Evolutionary conservation across 164 flowering plant species (phyloP).

Genomic region (Magnolia changhungtana): DNA sequence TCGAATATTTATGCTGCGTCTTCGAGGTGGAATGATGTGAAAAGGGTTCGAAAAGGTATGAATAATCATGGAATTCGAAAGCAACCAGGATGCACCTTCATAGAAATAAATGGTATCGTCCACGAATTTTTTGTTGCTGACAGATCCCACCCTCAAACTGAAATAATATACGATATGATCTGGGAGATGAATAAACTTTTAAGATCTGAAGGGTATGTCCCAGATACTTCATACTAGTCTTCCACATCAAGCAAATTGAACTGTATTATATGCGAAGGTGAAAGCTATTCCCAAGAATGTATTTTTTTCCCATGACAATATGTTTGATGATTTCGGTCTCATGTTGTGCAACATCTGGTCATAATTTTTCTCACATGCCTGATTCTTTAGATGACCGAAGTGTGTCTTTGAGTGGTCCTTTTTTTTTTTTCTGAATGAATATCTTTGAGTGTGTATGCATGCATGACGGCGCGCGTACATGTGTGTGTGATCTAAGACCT

Average conservation of each 20-base stretch:
- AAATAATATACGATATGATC: constrained; percentile 13
- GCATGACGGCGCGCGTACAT: too few relatives aligned
- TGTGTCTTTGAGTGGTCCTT: too few relatives aligned
- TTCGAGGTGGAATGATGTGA: constrained; percentile 33
- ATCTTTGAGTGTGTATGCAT: too few relatives aligned
- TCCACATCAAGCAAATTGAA: background rate
- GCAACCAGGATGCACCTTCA: constrained; percentile 30
- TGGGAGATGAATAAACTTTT: constrained; percentile 15
- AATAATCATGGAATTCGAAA: constrained; percentile 20
- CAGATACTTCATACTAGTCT: constrained; percentile 15
- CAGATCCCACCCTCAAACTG: constrained; percentile 20
- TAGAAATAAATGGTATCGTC: constrained; percentile 32
- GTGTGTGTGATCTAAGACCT: too few relatives aligned
- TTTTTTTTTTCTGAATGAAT: too few relatives aligned
- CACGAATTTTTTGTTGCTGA: constrained; percentile 32
- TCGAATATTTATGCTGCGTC: constrained; percentile 29
- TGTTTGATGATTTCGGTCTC: too few relatives aligned
- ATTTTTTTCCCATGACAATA: too few relatives aligned
- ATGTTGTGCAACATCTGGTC: too few relatives aligned
- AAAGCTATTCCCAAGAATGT: background rate
- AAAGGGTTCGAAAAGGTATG: constrained; percentile 30
- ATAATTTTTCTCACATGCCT: too few relatives aligned
- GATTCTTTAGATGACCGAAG: too few relatives aligned
- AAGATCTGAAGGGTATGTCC: constrained; percentile 16
- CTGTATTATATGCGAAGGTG: background rate